A percentile compares a stretch with the other conserved stretches of the same genome.
Conservation (phyloP, 73 alveolate species). For the Durusdinium trenchii region DNA sequence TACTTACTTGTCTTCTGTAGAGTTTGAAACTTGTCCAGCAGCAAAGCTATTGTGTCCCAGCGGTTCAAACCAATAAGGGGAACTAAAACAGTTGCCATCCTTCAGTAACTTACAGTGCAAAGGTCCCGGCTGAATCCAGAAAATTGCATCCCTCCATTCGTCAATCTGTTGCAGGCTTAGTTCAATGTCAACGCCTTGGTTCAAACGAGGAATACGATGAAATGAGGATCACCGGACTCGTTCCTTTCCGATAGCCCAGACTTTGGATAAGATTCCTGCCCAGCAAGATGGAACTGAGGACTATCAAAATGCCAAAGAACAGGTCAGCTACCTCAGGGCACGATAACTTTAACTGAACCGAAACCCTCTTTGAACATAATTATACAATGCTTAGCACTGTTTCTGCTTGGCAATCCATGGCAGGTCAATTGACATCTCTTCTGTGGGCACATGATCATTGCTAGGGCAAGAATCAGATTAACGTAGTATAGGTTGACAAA, state of each 20-base stretch:
- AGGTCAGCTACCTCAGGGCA: slow-evolving; percentile 23
- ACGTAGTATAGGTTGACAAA: too few relatives aligned
- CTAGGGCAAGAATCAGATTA: too few relatives aligned
- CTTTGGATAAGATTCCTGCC: background rate
- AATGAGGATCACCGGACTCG: background rate
- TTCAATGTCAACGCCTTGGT: slow-evolving; percentile 31
- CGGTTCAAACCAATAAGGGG: background rate
- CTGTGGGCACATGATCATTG: too few relatives aligned
- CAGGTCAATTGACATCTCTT: too few relatives aligned
- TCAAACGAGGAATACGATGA: background rate
- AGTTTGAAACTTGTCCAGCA: background rate
- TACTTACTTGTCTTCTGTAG: background rate
- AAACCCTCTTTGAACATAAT: too few relatives aligned
- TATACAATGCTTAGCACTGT: too few relatives aligned
- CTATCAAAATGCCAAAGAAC: slow-evolving; percentile 29
- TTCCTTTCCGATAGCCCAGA: background rate
- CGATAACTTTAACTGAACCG: too few relatives aligned
- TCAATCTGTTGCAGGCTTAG: slow-evolving; percentile 19
- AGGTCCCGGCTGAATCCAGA: slow-evolving; percentile 42
- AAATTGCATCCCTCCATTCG: slow-evolving; percentile 1
- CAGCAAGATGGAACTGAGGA: background rate
- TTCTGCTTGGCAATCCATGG: too few relatives aligned
- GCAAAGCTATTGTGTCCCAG: background rate
- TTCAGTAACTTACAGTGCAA: background rate
- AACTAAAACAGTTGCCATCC: background rate